Percentiles rank a stretch among this genome's conserved stretches.
Conservation (phyloP, 2,329 filamentous ascomycete species). For the Epichloe coenophiala region DNA sequence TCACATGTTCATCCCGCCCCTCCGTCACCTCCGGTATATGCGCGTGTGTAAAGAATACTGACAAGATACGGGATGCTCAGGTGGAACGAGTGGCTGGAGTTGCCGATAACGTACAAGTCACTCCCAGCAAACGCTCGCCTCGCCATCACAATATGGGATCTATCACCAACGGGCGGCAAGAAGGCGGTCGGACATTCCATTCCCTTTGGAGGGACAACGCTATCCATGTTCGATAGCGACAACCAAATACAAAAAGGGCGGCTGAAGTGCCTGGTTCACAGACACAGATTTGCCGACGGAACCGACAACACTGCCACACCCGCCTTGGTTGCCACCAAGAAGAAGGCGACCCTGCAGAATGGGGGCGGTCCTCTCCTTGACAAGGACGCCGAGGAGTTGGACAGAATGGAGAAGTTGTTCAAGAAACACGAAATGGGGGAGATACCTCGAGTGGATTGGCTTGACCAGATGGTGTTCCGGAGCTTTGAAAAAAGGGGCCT, state of each 20-base stretch:
- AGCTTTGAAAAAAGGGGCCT: slow-evolving; percentile 72
- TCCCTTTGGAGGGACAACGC: slow-evolving; percentile 87
- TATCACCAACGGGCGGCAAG: slow-evolving; percentile 64
- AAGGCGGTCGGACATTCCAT: slow-evolving; percentile 63
- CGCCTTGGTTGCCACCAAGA: slow-evolving; percentile 42
- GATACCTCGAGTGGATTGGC: slow-evolving; percentile 83
- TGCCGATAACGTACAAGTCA: slow-evolving; percentile 74
- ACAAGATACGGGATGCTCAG: slow-evolving; percentile 21
- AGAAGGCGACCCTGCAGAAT: slow-evolving; percentile 36
- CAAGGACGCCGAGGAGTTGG: slow-evolving; percentile 69
- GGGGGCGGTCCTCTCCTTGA: slow-evolving; percentile 40
- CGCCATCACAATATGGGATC: slow-evolving; percentile 89
- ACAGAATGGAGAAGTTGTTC: slow-evolving; percentile 76
- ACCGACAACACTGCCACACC: slow-evolving; percentile 70
- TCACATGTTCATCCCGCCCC: neutral
- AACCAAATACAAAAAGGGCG: slow-evolving; percentile 83
- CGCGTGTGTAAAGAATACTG: neutral
- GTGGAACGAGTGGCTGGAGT: slow-evolving; percentile 93
- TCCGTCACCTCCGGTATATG: neutral
- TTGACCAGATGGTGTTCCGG: slow-evolving; percentile 88
- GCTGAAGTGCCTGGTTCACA: slow-evolving; percentile 79
- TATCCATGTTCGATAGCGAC: slow-evolving; percentile 83
- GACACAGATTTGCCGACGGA: slow-evolving; percentile 74
- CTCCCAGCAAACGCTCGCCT: slow-evolving; percentile 72
- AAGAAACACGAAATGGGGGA: slow-evolving; percentile 99